Evolutionary conservation across 768 basidiomycete genomes (phyloP).

Genomic region (Naganishia friedmannii): DNA sequence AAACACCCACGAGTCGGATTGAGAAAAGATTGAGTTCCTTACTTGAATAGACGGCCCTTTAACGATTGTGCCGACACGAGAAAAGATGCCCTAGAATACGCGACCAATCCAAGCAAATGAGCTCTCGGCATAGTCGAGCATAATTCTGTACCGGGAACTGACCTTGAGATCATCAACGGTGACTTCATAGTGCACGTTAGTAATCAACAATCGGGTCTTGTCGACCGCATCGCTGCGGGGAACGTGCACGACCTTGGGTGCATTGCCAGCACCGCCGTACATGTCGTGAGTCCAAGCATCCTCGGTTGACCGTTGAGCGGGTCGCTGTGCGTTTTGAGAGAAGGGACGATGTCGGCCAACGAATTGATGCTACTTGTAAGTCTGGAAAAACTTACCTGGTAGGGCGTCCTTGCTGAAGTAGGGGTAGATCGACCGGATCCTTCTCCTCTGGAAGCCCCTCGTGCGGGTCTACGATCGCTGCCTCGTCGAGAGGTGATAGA

Average conservation of each 20-base stretch:
- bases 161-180: slow-evolving; percentile 84
- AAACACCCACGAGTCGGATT: slow-evolving; percentile 12
- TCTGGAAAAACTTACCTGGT: not conserved
- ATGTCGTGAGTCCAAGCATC: slow-evolving; percentile 33
- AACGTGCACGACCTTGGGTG: slow-evolving; percentile 43
- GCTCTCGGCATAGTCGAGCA: too few species aligned
- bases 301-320: slow-evolving; percentile 38
- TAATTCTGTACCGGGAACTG: too few species aligned
- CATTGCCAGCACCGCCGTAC: slow-evolving; percentile 23
- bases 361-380: not conserved
- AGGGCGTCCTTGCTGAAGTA: slow-evolving; percentile 32
- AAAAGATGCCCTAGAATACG: slow-evolving; percentile 31
- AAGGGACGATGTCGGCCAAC: not conserved
- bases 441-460: slow-evolving; percentile 18
- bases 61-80: slow-evolving; percentile 36
- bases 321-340: slow-evolving; percentile 39
- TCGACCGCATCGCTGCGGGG: slow-evolving; percentile 34
- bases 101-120: not conserved
- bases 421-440: slow-evolving; percentile 17
- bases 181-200: slow-evolving; percentile 88
- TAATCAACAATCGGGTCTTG: slow-evolving; percentile 66
- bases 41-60: slow-evolving; percentile 35
- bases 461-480: slow-evolving; percentile 15
- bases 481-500: slow-evolving; percentile 17
- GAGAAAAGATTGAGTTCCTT: slow-evolving; percentile 31